Conservation (phyloP, 2,329 filamentous ascomycete genomes). For the Clonostachys rosea region DNA sequence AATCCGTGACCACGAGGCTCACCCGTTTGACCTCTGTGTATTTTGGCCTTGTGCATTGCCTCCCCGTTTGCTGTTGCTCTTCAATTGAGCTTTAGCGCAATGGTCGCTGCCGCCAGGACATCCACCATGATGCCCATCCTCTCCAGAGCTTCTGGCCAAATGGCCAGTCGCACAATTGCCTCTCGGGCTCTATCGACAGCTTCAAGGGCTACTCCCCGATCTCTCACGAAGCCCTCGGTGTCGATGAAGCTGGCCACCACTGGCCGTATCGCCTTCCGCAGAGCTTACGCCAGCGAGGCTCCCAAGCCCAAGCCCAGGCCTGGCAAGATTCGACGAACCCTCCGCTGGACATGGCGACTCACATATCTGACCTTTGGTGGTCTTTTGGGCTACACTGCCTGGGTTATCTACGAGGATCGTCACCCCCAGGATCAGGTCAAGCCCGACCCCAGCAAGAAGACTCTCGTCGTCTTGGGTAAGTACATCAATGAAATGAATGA, state of each 20-base stretch:
- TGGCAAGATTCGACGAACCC: slow-evolving; percentile 59
- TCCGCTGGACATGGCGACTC: slow-evolving; percentile 80
- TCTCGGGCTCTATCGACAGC: slow-evolving; percentile 25
- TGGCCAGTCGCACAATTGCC: slow-evolving; percentile 5
- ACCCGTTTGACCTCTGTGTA: not conserved
- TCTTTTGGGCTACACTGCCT: slow-evolving; percentile 67
- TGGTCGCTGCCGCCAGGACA: slow-evolving; percentile 12
- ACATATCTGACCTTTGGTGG: slow-evolving; percentile 72
- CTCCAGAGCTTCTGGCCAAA: slow-evolving; percentile 4
- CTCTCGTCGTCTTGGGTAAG: slow-evolving; percentile 87
- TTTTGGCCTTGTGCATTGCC: too few relatives aligned
- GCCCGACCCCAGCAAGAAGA: slow-evolving; percentile 90
- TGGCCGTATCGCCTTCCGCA: slow-evolving; percentile 33
- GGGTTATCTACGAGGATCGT: slow-evolving; percentile 77
- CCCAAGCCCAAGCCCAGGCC: slow-evolving; percentile 39
- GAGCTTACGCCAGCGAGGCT: slow-evolving; percentile 46
- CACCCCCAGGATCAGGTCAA: slow-evolving; percentile 75
- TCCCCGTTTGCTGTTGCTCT: not conserved
- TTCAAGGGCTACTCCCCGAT: slow-evolving; percentile 8
- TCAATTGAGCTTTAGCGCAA: slow-evolving; percentile 7
- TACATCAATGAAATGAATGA: slow-evolving; percentile 1
- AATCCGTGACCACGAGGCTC: not conserved
- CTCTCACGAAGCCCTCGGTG: slow-evolving; percentile 15
- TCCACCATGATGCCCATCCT: slow-evolving; percentile 8
- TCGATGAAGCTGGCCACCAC: slow-evolving; percentile 24